Base-by-base conservation (phyloP, 257 asterid genomes). In the Cordia subcordata region DNA sequence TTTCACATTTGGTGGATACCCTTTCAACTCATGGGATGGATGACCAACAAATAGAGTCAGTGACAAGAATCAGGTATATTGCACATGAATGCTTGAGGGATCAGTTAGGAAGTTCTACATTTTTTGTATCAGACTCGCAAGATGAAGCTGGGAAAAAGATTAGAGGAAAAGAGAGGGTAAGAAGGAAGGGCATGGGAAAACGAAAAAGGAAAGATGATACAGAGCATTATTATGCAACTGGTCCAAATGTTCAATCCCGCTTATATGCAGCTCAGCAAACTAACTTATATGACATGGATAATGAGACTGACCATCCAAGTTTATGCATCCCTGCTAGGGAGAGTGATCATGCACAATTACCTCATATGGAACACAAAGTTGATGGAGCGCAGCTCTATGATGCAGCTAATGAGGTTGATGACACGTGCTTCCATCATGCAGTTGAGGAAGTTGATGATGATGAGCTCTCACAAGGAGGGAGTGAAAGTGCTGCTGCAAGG, bases 1-100 rank as follows among this genome's bases (percentile, higher is more conserved):
- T 91, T 68, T 90, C 90, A 53, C 87, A 75, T 61, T 64, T 77
- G 60, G 94, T 87, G 2, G 94, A 91, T 68, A 70, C 84, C 32
- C 78, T 91, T 66, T 79, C 94, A 14, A 84, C 94, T 16, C 90
- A 81, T 19, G 95, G 98, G 66, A 85, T 88, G 95, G 94, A 88
- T 40, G 90, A 82, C 22, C 93, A 79, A 62, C 98, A 91, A 68
- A 70, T 84, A 62, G 88, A 88, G 57, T 75, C 79, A 3, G 75
- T 91, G 53, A 65, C 90, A 33, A 82, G 87, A 68, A 85, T 91
- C 58, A 76, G 90, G 68, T 82, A 75, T 61, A 61, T 81, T 46
- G 89, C 85, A 2, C 94, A 85, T 40, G 96, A 88, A 53, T 84
- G 85, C 74, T 68, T 91, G 72, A 78, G 92, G 77, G 95, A 88